Evolutionary conservation across 495 filamentous ascomycete genomes (phyloP).

Genomic region (Tuber brumale): DNA sequence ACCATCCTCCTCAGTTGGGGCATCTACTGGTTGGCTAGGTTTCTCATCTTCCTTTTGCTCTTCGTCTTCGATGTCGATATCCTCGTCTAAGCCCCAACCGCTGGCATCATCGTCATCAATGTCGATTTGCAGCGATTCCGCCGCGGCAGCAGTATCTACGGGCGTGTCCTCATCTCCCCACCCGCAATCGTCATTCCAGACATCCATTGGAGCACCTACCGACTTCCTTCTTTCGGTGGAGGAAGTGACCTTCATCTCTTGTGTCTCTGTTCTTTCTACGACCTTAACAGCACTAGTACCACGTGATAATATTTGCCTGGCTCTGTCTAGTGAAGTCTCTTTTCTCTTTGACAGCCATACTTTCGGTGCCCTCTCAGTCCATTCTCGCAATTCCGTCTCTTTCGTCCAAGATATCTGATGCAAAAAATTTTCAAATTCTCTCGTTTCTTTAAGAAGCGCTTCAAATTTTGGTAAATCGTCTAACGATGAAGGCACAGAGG

Average conservation of each 20-base stretch:
- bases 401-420: slow-evolving; percentile 61
- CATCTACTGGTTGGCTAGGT: slow-evolving; percentile 9
- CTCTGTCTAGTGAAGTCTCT: slow-evolving; percentile 65
- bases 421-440: slow-evolving; percentile 57
- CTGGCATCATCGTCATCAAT: slow-evolving; percentile 52
- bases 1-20: slow-evolving; percentile 19
- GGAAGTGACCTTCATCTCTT: slow-evolving; percentile 53
- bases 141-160: slow-evolving; percentile 9
- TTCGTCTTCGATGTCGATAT: slow-evolving; percentile 40
- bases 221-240: slow-evolving; percentile 56
- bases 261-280: slow-evolving; percentile 80
- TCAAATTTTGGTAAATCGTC: slow-evolving; percentile 64
- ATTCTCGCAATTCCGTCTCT: slow-evolving; percentile 63
- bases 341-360: slow-evolving; percentile 82
- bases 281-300: slow-evolving; percentile 57
- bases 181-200: slow-evolving; percentile 43
- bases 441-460: slow-evolving; percentile 53
- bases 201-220: slow-evolving; percentile 48
- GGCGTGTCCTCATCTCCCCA: slow-evolving; percentile 42
- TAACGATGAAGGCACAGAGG: slow-evolving; percentile 65
- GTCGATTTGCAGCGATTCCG: slow-evolving; percentile 25
- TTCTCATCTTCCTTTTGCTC: slow-evolving; percentile 29
- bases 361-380: slow-evolving; percentile 69
- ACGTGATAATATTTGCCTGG: slow-evolving; percentile 59
- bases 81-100: slow-evolving; percentile 55